A percentile compares a stretch with the other conserved stretches of the same genome.
phyloP scores from a whole-genome alignment of 495 filamentous ascomycete genomes.

The Apiosordaria backusii region DNA sequence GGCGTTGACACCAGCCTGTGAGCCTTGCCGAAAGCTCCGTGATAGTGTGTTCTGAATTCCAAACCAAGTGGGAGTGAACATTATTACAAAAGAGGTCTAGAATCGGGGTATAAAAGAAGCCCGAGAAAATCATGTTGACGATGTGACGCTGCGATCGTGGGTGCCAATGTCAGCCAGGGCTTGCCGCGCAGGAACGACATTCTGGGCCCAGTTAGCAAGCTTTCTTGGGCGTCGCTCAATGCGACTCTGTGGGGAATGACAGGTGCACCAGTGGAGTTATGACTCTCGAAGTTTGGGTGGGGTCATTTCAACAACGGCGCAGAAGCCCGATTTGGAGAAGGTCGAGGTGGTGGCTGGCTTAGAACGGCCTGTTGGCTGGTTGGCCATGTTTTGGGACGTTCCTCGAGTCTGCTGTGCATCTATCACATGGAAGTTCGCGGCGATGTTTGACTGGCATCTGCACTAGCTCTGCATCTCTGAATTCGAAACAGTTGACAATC shows the following conservation, averaged over 20 bases:
- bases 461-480: too few relatives aligned
- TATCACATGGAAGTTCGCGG: not conserved
- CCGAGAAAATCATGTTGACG: not conserved
- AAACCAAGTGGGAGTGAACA: not conserved
- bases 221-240: not conserved
- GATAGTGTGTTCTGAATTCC: not conserved
- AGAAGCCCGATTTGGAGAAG: not conserved
- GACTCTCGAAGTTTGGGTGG: not conserved
- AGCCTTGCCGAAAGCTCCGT: not conserved
- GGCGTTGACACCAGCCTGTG: not conserved
- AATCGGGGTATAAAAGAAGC: not conserved
- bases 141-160: slow-evolving; percentile 1
- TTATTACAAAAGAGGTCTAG: not conserved
- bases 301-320: not conserved
- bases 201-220: not conserved
- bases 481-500: too few relatives aligned
- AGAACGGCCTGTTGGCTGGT: not conserved
- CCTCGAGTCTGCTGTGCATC: not conserved
- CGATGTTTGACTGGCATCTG: too few relatives aligned
- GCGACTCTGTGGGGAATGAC: not conserved
- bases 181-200: not conserved
- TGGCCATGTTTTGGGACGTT: not conserved
- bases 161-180: not conserved
- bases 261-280: not conserved
- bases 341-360: not conserved